Percentiles rank a stretch among this genome's conserved stretches.
These are phyloP conservation scores for Coprinopsis sp. DNA, from an alignment of 768 basidiomycete species.

Conservation along the genomic window DNA sequence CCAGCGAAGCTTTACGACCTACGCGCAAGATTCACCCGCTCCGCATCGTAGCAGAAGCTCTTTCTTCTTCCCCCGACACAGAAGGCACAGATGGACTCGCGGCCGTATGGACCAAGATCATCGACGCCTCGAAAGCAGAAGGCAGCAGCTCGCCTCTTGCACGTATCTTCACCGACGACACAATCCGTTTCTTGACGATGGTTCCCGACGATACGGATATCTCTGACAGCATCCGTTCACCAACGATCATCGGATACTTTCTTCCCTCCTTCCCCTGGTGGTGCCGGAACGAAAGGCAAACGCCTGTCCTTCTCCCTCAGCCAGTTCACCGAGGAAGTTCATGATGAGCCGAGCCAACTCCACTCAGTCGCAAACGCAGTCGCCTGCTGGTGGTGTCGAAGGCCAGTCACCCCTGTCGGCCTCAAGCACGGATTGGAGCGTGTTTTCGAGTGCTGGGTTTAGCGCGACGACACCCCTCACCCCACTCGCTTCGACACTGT, in stretches of 20 bases:
- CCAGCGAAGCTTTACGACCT: constrained; percentile 35
- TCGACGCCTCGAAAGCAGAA: constrained; percentile 32
- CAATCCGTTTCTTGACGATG: constrained; percentile 47
- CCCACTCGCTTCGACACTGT: constrained; percentile 52
- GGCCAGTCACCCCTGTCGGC: not conserved
- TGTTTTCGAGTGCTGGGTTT: constrained; percentile 66
- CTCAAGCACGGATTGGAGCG: constrained; percentile 53
- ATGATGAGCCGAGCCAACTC: not conserved
- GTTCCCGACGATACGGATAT: constrained; percentile 38
- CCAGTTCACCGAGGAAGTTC: constrained; percentile 10
- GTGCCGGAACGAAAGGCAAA: constrained; percentile 26
- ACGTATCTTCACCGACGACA: constrained; percentile 67
- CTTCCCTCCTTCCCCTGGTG: constrained; percentile 21
- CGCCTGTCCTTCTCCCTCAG: constrained; percentile 25
- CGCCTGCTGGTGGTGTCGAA: not conserved
- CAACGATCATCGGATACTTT: constrained; percentile 29
- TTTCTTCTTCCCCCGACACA: constrained; percentile 34
- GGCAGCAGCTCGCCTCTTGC: constrained; percentile 35
- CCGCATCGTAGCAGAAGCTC: constrained; percentile 58
- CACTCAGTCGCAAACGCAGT: constrained; percentile 1
- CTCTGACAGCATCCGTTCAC: constrained; percentile 25
- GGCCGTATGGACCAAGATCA: constrained; percentile 54
- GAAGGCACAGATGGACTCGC: constrained; percentile 31
- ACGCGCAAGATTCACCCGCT: constrained; percentile 42
- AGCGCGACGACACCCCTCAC: constrained; percentile 32